Evolutionary conservation across 2,329 filamentous ascomycete genomes (phyloP).

Genomic region (Cercospora brassicicola): DNA sequence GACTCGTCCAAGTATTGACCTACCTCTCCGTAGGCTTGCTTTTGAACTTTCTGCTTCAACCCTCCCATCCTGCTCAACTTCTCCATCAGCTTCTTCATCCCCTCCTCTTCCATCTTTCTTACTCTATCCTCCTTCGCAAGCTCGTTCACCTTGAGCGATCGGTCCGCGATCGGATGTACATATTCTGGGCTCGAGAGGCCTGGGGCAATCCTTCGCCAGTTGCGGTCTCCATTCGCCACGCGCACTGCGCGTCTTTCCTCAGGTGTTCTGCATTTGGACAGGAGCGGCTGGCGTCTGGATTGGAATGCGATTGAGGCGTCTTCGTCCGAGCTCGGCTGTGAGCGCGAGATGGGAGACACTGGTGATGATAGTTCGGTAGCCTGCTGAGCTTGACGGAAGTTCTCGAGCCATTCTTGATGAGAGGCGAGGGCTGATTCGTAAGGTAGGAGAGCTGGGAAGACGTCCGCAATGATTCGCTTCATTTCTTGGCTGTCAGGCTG

Average conservation of each 20-base stretch:
- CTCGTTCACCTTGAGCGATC: not conserved
- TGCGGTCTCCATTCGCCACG: not conserved
- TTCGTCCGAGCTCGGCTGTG: not conserved
- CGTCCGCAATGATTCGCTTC: not conserved
- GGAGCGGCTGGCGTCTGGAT: not conserved
- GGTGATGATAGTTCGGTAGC: not conserved
- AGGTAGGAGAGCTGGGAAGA: not conserved
- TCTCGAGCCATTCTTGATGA: not conserved
- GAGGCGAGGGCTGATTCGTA: not conserved
- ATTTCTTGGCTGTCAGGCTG: not conserved
- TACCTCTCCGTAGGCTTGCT: not conserved
- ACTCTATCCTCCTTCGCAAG: not conserved
- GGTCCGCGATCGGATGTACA: not conserved
- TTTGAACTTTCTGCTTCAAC: not conserved
- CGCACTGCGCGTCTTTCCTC: not conserved
- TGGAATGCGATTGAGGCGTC: not conserved
- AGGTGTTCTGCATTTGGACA: not conserved
- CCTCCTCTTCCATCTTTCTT: not conserved
- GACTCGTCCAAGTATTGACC: not conserved
- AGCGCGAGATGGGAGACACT: not conserved
- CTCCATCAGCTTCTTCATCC: not conserved
- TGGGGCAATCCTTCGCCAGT: not conserved
- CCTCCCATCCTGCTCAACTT: not conserved
- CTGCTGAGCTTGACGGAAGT: not conserved
- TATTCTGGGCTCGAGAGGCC: not conserved